A percentile compares a stretch with the other conserved stretches of the same genome.
These are phyloP conservation scores for Vitis hybrid DNA, from an alignment of 177 flowering plant genomes.

Conservation along the genomic window DNA sequence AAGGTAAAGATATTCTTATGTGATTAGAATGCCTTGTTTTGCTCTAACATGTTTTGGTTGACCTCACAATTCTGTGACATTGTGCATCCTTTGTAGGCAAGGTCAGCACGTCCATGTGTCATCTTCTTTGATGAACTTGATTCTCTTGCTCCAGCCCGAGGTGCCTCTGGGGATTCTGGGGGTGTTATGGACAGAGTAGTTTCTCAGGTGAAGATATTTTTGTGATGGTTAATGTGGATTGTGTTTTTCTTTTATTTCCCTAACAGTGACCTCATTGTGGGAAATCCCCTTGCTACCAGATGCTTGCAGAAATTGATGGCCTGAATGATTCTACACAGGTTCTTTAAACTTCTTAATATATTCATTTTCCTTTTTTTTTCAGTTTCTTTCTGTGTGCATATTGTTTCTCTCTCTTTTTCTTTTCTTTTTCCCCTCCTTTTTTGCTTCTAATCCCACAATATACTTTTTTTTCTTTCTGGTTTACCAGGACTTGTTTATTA, in stretches of 20 bases:
- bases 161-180: constrained; percentile 98
- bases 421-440: constrained; percentile 1
- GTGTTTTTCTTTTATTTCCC: background rate
- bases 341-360: constrained; percentile 4
- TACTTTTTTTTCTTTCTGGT: background rate
- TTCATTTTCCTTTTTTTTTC: background rate
- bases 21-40: background rate
- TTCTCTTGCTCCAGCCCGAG: constrained; percentile 99
- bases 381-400: too few relatives aligned
- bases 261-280: constrained; percentile 2
- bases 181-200: constrained; percentile 99
- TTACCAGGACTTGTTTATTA: constrained; percentile 82
- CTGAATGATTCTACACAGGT: constrained; percentile 90
- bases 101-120: constrained; percentile 96
- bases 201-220: constrained; percentile 66
- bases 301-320: constrained; percentile 99
- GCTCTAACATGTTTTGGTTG: background rate
- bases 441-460: background rate
- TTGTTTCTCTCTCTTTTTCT: background rate
- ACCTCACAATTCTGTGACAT: constrained; percentile 4
- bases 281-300: constrained; percentile 38
- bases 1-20: constrained; percentile 49
- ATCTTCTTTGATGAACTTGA: constrained; percentile 98
- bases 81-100: constrained; percentile 55
- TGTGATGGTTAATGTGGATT: background rate